Evolutionary conservation across 78 protist genomes (phyloP), one percentile per base, ranked within the genome.

Genomic region (Dictyostelium purpureum): DNA sequence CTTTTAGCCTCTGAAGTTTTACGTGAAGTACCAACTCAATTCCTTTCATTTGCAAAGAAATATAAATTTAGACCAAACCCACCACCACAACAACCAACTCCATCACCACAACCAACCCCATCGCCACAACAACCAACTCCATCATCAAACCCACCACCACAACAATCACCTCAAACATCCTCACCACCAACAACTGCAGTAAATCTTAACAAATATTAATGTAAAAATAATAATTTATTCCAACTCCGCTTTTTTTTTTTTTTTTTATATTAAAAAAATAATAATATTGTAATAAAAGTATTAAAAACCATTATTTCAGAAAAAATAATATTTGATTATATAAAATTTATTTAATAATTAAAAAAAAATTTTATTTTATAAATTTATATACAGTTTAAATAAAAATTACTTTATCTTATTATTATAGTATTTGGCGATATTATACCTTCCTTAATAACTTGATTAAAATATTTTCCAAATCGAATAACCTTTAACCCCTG

Each of bases 21-120:
- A 0, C 40, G 77, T 5, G 96, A 94, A 38, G 24, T 94, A 9
- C 96, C 96, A 51, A 24, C 38, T 12, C 94, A 88, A 78, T 67
- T 88, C 19, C 4, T 77, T 7, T 21, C 73, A 0, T 88, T 42
- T 26, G 51, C 77, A 79, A 74, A 85, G 24, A 49, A 61, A 35
- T 28, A 61, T 31, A 57, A 45, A 26, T 71, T 73, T 40, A 40
- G 24, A 35, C 83, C 92, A 70, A 85, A 85, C 35, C 80, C 80
- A 43, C 91, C 81, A 38, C 71, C 42, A 52, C 71, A 70, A 35
- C n/a, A n/a, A n/a, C n/a, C n/a, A n/a, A n/a, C n/a, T n/a, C 87
- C 87, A 47, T 28, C 59, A 28, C 79, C 40, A 63, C 77, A 71
- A 71, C 77, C 45, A 71, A 42, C 42, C 19, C 10, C 65, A 7